phyloP scores from a whole-genome alignment of 1,139 yeast species.

The Waltiozyma sp. region DNA sequence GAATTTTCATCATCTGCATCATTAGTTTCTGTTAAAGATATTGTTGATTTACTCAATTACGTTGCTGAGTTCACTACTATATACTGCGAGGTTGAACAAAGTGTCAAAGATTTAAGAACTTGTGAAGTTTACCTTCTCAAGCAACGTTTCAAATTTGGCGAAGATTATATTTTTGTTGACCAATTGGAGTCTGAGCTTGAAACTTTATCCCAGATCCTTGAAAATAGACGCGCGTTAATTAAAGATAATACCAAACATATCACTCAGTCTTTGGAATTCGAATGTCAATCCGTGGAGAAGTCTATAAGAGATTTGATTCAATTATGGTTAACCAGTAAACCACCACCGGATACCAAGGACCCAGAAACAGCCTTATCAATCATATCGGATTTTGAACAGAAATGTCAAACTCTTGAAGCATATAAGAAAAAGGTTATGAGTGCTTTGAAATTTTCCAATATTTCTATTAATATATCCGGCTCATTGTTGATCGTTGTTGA shows the following conservation, averaged over 20 bases:
- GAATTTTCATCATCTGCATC: conserved; percentile 25
- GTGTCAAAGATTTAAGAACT: conserved; percentile 20
- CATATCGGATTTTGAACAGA: conserved; percentile 33
- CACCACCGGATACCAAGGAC: conserved; percentile 31
- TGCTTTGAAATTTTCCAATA: conserved; percentile 33
- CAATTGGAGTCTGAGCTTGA: conserved; percentile 46
- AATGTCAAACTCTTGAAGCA: conserved; percentile 15
- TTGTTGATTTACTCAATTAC: conserved; percentile 26
- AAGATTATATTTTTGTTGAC: conserved; percentile 51
- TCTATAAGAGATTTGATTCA: conserved; percentile 21
- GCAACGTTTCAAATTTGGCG: conserved; percentile 37
- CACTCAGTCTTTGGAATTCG: conserved; percentile 31
- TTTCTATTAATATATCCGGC: conserved; percentile 25
- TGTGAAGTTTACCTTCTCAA: conserved; percentile 38
- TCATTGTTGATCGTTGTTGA: conserved; percentile 26
- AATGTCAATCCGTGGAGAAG: conserved; percentile 30
- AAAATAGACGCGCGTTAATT: conserved; percentile 29
- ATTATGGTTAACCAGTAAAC: conserved; percentile 43
- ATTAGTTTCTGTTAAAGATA: conserved; percentile 25
- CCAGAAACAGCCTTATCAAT: conserved; percentile 42
- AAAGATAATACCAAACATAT: conserved; percentile 33
- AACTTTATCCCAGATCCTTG: conserved; percentile 33
- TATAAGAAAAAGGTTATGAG: conserved; percentile 23
- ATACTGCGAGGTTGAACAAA: conserved; percentile 23
- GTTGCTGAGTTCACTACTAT: conserved; percentile 21